Percentiles rank a stretch among this genome's conserved stretches.
Evolutionary conservation across 306 rosid genomes (phyloP).

Genomic region (Crataegus laevigata): DNA sequence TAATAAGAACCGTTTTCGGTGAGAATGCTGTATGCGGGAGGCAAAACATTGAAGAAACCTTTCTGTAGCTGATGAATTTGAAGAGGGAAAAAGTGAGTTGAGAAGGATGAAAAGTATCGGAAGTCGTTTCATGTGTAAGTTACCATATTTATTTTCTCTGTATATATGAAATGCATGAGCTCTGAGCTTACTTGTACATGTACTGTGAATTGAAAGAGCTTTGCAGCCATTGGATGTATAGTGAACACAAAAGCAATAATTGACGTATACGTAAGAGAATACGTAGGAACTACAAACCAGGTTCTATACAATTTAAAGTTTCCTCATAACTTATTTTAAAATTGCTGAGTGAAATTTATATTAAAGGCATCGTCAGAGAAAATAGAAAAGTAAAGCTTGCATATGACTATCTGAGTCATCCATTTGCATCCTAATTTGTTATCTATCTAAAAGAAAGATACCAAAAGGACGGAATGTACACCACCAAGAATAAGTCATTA

Average conservation of each 20-base stretch:
- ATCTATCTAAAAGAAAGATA: no score
- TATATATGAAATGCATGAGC: neutral
- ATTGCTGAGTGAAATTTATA: no score
- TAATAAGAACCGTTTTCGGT: conserved; percentile 24
- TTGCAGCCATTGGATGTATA: neutral
- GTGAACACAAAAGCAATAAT: neutral
- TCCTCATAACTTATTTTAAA: no score
- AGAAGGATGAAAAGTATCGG: neutral
- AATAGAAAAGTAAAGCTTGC: no score
- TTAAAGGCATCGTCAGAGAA: no score
- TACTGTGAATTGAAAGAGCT: neutral
- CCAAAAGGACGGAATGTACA: no score
- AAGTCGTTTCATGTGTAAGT: neutral
- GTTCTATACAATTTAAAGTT: neutral
- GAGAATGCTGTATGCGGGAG: neutral
- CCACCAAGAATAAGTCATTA: no score
- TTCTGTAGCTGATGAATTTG: neutral
- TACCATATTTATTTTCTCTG: neutral
- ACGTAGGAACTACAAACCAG: neutral
- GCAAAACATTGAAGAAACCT: conserved; percentile 13
- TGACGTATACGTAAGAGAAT: neutral
- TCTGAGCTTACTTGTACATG: neutral
- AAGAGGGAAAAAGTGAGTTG: neutral
- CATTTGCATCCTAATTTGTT: no score
- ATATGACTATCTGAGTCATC: no score